Evolutionary conservation across 2,329 filamentous ascomycete genomes (phyloP), one percentile per base, ranked within the genome.

Genomic region (Emergomyces africanus): DNA sequence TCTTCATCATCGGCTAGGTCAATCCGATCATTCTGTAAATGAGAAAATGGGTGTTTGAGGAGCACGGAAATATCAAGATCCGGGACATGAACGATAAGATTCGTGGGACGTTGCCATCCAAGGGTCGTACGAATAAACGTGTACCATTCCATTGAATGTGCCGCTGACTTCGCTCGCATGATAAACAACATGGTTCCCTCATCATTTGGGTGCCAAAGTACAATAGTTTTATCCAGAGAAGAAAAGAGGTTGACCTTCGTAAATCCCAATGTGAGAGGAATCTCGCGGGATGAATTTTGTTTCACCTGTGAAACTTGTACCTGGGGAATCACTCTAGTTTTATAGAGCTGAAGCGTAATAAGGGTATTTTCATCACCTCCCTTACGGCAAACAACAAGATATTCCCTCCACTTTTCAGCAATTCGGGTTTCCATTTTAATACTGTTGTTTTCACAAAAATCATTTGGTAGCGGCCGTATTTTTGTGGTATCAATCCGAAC

Each of bases 131-230:
- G 76, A 15, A 87, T 73, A 63, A 86, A 86, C 0, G 83, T 86
- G 66, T 84, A 86, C 84, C 84, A 87, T 67, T 87, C 84, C 10
- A 85, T 80, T 6, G 83, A 81, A 64, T 81, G 81, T 5, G 82
- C 80, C 1, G 79, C 77, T 20, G 84, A 84, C 14, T 81, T 78
- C 5, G 84, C 78, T 35, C 82, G 79, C 70, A 87, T 78, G 61
- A 87, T 83, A 63, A 80, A 81, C 57, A 87, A 84, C 39, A 77
- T 76, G 1, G 81, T 84, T 2, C 82, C 79, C 20, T 70, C 72
- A 58, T 76, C 77, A 60, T 75, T 74, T 2, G 81, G 79, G 37
- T 79, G 75, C 78, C 83, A 87, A 10, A 87, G 72, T 10, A 84
- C 84, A 20, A 87, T 74, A 1, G 83, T 84, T 68, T 87, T 87